Evolutionary conservation across 2,329 filamentous ascomycete genomes (phyloP).

Genomic region (Neofusicoccum cordaticola): DNA sequence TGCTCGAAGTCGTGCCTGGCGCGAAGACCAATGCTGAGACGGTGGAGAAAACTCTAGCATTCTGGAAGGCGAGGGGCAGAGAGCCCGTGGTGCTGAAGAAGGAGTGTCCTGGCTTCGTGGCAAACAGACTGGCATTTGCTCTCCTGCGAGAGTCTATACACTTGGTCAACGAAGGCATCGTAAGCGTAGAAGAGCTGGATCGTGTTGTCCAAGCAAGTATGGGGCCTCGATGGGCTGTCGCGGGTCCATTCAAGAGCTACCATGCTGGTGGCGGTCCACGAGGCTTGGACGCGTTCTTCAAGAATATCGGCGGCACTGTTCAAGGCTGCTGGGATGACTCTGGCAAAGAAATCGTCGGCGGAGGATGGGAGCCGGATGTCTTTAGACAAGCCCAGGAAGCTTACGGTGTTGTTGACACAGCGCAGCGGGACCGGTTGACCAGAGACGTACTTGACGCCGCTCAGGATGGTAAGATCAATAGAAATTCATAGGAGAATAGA

Average conservation of each 20-base stretch:
- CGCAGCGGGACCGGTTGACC: conserved; percentile 43
- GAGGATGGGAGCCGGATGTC: conserved; percentile 47
- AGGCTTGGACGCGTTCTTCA: conserved; percentile 53
- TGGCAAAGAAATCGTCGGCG: conserved; percentile 42
- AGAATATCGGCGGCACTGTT: conserved; percentile 56
- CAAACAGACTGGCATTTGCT: conserved; percentile 57
- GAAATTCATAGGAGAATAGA: background rate
- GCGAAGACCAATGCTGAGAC: conserved; percentile 40
- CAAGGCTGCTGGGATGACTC: conserved; percentile 54
- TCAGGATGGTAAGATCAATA: background rate
- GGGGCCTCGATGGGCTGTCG: conserved; percentile 55
- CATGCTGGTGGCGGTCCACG: conserved; percentile 56
- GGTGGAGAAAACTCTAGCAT: conserved; percentile 43
- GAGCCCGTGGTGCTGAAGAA: conserved; percentile 51
- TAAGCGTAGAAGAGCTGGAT: conserved; percentile 53
- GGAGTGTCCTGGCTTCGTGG: conserved; percentile 56
- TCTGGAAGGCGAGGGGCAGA: conserved; percentile 44
- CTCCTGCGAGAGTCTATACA: conserved; percentile 55
- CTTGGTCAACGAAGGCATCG: conserved; percentile 54
- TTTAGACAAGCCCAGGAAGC: conserved; percentile 45
- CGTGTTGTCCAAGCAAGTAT: conserved; percentile 51
- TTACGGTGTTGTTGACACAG: conserved; percentile 46
- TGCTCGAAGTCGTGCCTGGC: conserved; percentile 57
- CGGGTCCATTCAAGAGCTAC: conserved; percentile 59
- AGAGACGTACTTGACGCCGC: conserved; percentile 41